These are phyloP conservation scores for Fusarium continuum DNA, from an alignment of 2,329 filamentous ascomycete species.

Conservation along the genomic window DNA sequence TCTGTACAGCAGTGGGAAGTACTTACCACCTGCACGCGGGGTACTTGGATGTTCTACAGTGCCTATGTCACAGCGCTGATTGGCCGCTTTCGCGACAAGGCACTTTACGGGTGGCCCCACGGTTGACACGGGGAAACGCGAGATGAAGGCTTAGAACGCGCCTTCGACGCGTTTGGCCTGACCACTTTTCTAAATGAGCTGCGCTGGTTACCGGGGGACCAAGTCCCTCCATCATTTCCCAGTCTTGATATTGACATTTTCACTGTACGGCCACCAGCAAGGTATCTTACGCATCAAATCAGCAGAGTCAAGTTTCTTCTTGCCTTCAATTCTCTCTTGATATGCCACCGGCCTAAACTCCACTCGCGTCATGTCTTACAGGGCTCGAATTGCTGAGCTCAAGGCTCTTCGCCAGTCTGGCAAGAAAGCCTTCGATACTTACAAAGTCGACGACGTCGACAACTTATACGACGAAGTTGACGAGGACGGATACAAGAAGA, in stretches of 20 bases:
- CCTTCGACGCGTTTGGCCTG: constrained; percentile 25
- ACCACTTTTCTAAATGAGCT: constrained; percentile 37
- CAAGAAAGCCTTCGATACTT: constrained; percentile 89
- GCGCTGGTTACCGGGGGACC: constrained; percentile 32
- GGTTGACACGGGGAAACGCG: constrained; percentile 28
- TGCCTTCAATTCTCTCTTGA: constrained; percentile 9
- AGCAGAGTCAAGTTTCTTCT: neutral
- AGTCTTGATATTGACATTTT: constrained; percentile 8
- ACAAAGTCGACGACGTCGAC: constrained; percentile 84
- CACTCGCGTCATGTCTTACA: constrained; percentile 49
- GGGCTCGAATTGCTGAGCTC: constrained; percentile 77
- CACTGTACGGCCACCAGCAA: constrained; percentile 5
- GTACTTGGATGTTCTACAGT: neutral
- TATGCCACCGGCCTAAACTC: constrained; percentile 36
- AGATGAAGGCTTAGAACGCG: constrained; percentile 23
- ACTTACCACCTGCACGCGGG: neutral
- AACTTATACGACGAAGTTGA: constrained; percentile 96
- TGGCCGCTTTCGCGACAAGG: constrained; percentile 6
- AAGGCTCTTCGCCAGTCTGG: constrained; percentile 85
- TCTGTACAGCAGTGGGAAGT: constrained; percentile 14
- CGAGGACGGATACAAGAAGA: constrained; percentile 96
- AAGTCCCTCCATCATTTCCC: constrained; percentile 19
- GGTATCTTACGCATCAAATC: neutral
- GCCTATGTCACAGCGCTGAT: neutral
- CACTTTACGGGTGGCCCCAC: constrained; percentile 26